phyloP scores from a whole-genome alignment of 2,329 filamentous ascomycete genomes.

The Xylaria sp. region DNA sequence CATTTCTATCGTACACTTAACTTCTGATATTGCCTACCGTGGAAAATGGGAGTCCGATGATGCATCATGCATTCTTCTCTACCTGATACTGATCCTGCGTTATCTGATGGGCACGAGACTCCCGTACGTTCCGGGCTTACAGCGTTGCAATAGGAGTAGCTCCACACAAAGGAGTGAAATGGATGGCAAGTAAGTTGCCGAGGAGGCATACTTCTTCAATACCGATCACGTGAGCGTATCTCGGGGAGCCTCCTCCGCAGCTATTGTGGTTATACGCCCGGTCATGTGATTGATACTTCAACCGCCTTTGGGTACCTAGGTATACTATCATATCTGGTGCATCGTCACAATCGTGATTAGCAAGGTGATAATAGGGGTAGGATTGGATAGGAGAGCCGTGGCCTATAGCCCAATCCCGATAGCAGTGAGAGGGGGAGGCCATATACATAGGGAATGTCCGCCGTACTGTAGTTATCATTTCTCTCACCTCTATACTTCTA shows the following conservation, averaged over 20 bases:
- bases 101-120: background rate
- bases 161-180: background rate
- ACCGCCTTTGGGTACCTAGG: constrained; percentile 7
- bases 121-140: background rate
- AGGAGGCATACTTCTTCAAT: constrained; percentile 6
- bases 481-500: background rate
- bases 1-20: background rate
- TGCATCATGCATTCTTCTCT: background rate
- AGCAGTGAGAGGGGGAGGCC: background rate
- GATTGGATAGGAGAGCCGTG: constrained; percentile 12
- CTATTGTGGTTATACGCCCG: constrained; percentile 7
- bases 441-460: constrained; percentile 26
- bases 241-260: constrained; percentile 23
- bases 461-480: background rate
- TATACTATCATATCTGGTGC: constrained; percentile 10
- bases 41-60: background rate
- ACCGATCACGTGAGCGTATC: constrained; percentile 39
- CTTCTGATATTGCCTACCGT: background rate
- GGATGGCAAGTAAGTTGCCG: background rate
- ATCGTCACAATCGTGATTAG: constrained; percentile 10
- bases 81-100: background rate
- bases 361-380: background rate
- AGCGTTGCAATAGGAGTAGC: background rate
- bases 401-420: constrained; percentile 12
- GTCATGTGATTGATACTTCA: constrained; percentile 35